A percentile compares a stretch with the other conserved stretches of the same genome.
phyloP scores from a whole-genome alignment of 441 rosid genomes.

The Adansonia grandidieri region DNA sequence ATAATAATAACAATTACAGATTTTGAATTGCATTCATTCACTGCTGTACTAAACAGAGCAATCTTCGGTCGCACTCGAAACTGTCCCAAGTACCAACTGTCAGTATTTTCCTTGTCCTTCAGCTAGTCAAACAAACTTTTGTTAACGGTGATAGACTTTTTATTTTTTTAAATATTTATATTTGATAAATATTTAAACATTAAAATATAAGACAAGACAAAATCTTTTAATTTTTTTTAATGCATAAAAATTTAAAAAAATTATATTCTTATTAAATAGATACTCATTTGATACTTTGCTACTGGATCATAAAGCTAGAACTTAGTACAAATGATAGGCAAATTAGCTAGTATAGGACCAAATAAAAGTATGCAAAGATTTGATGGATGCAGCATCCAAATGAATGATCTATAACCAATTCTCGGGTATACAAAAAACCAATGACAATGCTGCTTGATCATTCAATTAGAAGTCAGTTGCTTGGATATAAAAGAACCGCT shows the following conservation, averaged over 20 bases:
- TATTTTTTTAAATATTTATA: no score
- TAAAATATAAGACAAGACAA: no score
- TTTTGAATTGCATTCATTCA: not conserved
- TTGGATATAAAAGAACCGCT: not conserved
- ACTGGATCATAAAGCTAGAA: not conserved
- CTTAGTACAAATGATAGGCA: not conserved
- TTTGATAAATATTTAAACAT: no score
- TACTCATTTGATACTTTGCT: no score
- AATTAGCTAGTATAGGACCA: not conserved
- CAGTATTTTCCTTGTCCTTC: not conserved
- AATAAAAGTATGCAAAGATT: not conserved
- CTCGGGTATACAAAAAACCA: not conserved
- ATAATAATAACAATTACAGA: not conserved
- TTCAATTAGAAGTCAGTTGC: not conserved
- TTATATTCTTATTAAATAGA: no score
- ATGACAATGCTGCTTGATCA: not conserved
- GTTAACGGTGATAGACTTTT: no score
- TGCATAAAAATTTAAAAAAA: no score
- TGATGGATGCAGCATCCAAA: not conserved
- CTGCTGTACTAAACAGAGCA: not conserved
- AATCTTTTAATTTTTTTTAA: no score
- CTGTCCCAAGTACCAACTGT: not conserved
- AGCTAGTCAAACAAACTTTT: not conserved
- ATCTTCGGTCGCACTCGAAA: not conserved
- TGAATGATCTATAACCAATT: not conserved